Evolutionary conservation across 768 basidiomycete genomes (phyloP).

Genomic region (Agaricus bisporus): DNA sequence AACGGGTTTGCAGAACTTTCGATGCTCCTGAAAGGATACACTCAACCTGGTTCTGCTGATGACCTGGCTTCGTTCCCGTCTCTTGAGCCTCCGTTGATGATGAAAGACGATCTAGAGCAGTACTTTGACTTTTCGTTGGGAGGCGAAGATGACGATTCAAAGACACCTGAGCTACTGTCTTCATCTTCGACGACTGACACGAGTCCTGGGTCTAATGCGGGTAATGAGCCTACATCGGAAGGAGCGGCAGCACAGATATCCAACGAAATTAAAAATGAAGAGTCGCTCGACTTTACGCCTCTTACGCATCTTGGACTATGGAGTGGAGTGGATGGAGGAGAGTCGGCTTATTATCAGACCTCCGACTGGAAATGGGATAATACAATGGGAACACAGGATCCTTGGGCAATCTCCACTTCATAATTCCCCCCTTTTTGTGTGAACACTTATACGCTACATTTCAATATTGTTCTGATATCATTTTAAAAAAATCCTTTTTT

Average conservation of each 20-base stretch:
- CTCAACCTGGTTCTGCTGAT: slow-evolving; percentile 21
- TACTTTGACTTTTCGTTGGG: slow-evolving; percentile 68
- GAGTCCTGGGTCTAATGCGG: slow-evolving; percentile 66
- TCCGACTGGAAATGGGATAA: slow-evolving; percentile 72
- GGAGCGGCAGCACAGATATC: slow-evolving; percentile 3
- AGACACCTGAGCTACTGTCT: slow-evolving; percentile 65
- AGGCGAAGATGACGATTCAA: slow-evolving; percentile 52
- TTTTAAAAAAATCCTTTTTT: slow-evolving; percentile 7
- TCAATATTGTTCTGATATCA: slow-evolving; percentile 15
- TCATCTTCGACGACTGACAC: slow-evolving; percentile 71
- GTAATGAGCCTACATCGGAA: slow-evolving; percentile 6
- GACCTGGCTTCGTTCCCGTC: slow-evolving; percentile 24
- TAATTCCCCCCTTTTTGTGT: slow-evolving; percentile 23
- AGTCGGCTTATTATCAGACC: slow-evolving; percentile 59
- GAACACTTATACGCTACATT: slow-evolving; percentile 28
- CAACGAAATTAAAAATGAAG: slow-evolving; percentile 50
- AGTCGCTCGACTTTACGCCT: slow-evolving; percentile 46
- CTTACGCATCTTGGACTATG: slow-evolving; percentile 56
- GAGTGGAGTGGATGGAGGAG: slow-evolving; percentile 73
- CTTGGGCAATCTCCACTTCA: slow-evolving; percentile 70
- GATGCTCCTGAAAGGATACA: slow-evolving; percentile 55
- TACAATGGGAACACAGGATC: slow-evolving; percentile 55
- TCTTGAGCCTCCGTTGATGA: slow-evolving; percentile 21
- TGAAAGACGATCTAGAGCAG: slow-evolving; percentile 47
- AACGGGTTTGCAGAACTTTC: slow-evolving; percentile 53